Conservation (phyloP, 441 rosid species). For the Gossypium schwendimanii region DNA sequence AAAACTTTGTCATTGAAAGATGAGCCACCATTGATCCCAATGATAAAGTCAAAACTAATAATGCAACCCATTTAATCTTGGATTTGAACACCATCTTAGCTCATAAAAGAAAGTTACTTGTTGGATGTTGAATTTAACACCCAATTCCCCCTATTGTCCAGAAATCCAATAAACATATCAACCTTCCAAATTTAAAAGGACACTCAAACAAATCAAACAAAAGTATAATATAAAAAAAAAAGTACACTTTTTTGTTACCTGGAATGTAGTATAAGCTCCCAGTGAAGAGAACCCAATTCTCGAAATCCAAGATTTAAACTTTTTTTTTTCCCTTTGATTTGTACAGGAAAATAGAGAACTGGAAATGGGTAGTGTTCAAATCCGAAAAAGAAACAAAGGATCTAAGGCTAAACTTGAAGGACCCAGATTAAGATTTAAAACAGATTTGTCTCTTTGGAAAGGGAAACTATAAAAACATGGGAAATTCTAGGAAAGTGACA, state of each 20-base stretch:
- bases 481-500: not conserved
- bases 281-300: conserved; percentile 15
- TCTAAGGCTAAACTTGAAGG: not conserved
- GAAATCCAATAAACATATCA: conserved; percentile 3
- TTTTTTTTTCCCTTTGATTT: conserved; percentile 18
- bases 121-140: conserved; percentile 20
- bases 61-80: conserved; percentile 82
- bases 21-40: conserved; percentile 72
- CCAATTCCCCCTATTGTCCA: conserved; percentile 20
- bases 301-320: conserved; percentile 18
- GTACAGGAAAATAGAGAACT: conserved; percentile 24
- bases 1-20: conserved; percentile 73
- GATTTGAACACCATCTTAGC: conserved; percentile 66
- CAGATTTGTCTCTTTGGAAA: conserved; percentile 2
- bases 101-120: conserved; percentile 22
- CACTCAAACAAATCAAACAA: not conserved
- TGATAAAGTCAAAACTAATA: conserved; percentile 63
- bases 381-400: conserved; percentile 14
- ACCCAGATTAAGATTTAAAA: conserved; percentile 7
- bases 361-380: conserved; percentile 22
- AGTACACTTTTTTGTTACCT: not conserved
- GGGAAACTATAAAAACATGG: not conserved
- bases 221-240: not conserved
- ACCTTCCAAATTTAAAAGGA: conserved; percentile 1
- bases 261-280: conserved; percentile 21